phyloP scores from a whole-genome alignment of 441 rosid species.

The Isatis lusitanica region DNA sequence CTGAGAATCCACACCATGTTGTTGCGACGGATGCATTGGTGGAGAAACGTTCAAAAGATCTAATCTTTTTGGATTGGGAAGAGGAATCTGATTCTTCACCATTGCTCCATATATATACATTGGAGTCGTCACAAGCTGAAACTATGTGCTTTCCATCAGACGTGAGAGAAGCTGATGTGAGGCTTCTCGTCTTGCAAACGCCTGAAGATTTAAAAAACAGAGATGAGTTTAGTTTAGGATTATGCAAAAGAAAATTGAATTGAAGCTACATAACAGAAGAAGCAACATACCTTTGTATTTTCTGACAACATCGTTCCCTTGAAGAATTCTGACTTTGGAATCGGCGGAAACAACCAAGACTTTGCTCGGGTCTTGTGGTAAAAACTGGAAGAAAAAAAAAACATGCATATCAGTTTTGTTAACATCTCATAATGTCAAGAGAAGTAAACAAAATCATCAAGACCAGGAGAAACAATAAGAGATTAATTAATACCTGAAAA shows the following conservation, averaged over 20 bases:
- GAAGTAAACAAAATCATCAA: constrained; percentile 2
- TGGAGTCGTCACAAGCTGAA: constrained; percentile 82
- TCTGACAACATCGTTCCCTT: constrained; percentile 59
- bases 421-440: constrained; percentile 16
- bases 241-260: neutral
- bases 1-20: constrained; percentile 62
- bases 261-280: neutral
- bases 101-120: constrained; percentile 74
- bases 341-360: constrained; percentile 85
- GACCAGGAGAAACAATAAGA: neutral
- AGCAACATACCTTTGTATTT: constrained; percentile 64
- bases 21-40: constrained; percentile 79
- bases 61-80: constrained; percentile 49
- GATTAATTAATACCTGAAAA: constrained; percentile 64
- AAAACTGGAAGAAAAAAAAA: constrained; percentile 46
- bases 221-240: constrained; percentile 9
- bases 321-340: constrained; percentile 77
- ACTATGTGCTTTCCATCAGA: constrained; percentile 82
- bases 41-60: constrained; percentile 74
- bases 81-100: constrained; percentile 34
- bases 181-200: constrained; percentile 54
- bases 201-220: constrained; percentile 17
- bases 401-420: neutral
- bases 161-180: constrained; percentile 61
- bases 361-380: constrained; percentile 74